These are phyloP conservation scores for Yamagishiella unicocca DNA, from an alignment of 139 green algal genomes.

Conservation along the genomic window DNA sequence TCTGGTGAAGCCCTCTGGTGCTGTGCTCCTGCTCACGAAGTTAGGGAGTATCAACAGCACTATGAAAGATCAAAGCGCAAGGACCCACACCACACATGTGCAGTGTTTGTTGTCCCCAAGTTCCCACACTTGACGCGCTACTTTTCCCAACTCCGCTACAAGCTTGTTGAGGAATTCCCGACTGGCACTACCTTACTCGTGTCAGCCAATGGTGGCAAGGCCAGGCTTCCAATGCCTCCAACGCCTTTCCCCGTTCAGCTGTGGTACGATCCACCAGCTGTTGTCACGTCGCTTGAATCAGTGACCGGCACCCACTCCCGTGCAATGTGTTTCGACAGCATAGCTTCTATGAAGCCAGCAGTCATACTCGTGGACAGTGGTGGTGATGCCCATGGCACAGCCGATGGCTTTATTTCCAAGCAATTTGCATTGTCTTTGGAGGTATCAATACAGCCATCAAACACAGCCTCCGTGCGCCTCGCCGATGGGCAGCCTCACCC, in stretches of 20 bases:
- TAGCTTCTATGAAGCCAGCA: too few relatives aligned
- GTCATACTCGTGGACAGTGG: too few relatives aligned
- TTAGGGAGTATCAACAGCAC: background rate
- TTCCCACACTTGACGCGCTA: background rate
- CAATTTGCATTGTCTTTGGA: background rate
- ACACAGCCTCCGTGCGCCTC: background rate
- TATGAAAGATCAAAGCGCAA: background rate
- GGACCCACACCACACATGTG: background rate
- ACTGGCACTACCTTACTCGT: background rate
- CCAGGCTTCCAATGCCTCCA: background rate
- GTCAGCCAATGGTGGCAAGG: background rate
- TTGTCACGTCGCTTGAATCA: too few relatives aligned
- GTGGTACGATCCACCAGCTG: constrained; percentile 3
- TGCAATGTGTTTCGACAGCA: too few relatives aligned
- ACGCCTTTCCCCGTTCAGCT: background rate
- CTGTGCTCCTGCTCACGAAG: background rate
- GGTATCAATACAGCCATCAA: background rate
- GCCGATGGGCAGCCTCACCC: too few relatives aligned
- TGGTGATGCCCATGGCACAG: too few relatives aligned
- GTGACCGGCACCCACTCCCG: too few relatives aligned
- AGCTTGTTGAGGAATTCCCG: background rate
- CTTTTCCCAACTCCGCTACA: too few relatives aligned
- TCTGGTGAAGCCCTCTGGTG: constrained; percentile 8
- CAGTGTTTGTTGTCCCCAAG: background rate
- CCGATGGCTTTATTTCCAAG: background rate